Conservation (phyloP, 1,284 basidiomycete genomes). For the Cryptococcus wingfieldii region DNA sequence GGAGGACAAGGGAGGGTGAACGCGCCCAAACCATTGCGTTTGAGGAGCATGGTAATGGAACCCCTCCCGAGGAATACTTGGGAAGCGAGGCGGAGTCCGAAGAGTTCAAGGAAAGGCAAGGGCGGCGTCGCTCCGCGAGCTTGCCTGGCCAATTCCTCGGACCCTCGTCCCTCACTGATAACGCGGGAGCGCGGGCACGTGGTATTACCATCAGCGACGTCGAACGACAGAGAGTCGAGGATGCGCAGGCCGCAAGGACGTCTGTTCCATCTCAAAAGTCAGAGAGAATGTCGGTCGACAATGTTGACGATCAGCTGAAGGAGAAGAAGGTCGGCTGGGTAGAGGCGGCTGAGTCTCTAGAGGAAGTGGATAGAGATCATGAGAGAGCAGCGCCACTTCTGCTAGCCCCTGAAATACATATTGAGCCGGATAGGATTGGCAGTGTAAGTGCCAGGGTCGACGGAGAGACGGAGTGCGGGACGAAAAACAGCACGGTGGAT, state of each 20-base stretch:
- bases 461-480: not conserved
- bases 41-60: not conserved
- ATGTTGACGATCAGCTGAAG: not conserved
- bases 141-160: slow-evolving; percentile 6
- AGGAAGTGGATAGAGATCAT: not conserved
- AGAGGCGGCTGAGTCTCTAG: not conserved
- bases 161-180: not conserved
- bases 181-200: slow-evolving; percentile 1
- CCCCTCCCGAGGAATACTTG: not conserved
- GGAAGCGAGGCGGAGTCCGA: not conserved
- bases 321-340: slow-evolving; percentile 2
- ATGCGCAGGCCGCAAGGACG: not conserved
- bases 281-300: not conserved
- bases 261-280: not conserved
- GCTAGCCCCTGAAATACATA: no score
- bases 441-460: not conserved
- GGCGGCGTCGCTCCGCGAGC: slow-evolving; percentile 5
- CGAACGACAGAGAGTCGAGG: not conserved
- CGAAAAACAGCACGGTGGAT: not conserved
- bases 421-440: no score
- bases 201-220: slow-evolving; percentile 7
- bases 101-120: slow-evolving; percentile 1
- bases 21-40: not conserved
- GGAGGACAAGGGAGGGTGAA: not conserved
- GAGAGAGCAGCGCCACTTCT: not conserved